These are phyloP conservation scores for Tylopilus vinaceipallidus DNA, from an alignment of 768 basidiomycete genomes.

Conservation along the genomic window DNA sequence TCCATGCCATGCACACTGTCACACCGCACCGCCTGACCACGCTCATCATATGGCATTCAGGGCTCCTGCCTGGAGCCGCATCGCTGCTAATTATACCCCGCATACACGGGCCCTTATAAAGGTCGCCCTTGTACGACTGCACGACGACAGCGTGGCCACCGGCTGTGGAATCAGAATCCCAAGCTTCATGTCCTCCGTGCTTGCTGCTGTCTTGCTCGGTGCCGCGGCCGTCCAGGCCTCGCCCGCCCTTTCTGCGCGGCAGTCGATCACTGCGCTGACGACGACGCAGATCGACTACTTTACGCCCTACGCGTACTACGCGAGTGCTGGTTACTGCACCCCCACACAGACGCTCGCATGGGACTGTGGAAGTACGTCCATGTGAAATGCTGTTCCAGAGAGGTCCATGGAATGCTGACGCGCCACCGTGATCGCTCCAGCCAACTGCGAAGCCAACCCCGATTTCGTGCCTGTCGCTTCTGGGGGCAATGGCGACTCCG, in stretches of 20 bases:
- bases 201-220: conserved; percentile 15
- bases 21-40: conserved; percentile 1
- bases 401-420: background rate
- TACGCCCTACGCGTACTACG: conserved; percentile 49
- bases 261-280: conserved; percentile 40
- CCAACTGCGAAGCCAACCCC: conserved; percentile 46
- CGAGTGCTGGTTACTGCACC: conserved; percentile 50
- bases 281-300: conserved; percentile 41
- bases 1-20: background rate
- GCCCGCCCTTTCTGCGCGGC: conserved; percentile 32
- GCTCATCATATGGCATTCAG: conserved; percentile 8
- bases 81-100: conserved; percentile 6
- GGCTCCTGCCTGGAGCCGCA: too few relatives aligned
- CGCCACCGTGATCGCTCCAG: background rate
- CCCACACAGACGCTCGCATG: conserved; percentile 43
- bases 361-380: conserved; percentile 52
- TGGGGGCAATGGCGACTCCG: conserved; percentile 43
- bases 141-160: background rate
- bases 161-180: background rate
- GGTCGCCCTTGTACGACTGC: background rate
- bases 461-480: conserved; percentile 46
- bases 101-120: conserved; percentile 1
- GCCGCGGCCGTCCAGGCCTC: conserved; percentile 12
- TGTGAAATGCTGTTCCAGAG: background rate
- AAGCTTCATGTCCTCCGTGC: conserved; percentile 16